These are phyloP conservation scores for Fusarium floridanum DNA, from an alignment of 2,329 filamentous ascomycete genomes.

Conservation along the genomic window DNA sequence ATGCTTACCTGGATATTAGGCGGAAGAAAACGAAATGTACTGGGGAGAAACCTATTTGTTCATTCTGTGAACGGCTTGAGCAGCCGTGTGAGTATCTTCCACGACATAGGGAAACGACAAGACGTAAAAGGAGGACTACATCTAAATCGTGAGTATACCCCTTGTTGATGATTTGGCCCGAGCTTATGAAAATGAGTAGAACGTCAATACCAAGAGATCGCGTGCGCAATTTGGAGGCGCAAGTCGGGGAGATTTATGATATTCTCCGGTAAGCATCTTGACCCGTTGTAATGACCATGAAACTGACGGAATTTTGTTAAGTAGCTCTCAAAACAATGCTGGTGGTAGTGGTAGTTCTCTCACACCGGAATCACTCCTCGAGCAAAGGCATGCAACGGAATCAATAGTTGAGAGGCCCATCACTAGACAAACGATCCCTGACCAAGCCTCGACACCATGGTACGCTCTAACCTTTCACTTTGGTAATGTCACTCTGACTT, in stretches of 20 bases:
- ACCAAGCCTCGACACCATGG: background rate
- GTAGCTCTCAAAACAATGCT: constrained; percentile 4
- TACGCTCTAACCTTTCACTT: background rate
- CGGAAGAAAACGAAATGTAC: constrained; percentile 43
- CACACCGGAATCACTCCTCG: constrained; percentile 18
- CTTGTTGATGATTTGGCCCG: background rate
- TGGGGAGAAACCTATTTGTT: constrained; percentile 35
- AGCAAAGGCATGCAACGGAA: background rate
- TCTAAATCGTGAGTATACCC: constrained; percentile 21
- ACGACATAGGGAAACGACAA: constrained; percentile 23
- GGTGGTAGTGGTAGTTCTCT: constrained; percentile 21
- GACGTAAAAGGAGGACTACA: constrained; percentile 13
- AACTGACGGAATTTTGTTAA: background rate
- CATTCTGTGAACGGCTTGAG: constrained; percentile 36
- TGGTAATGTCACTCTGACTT: background rate
- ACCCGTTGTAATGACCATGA: background rate
- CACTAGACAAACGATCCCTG: constrained; percentile 1
- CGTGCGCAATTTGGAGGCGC: constrained; percentile 4
- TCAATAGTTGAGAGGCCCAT: constrained; percentile 4
- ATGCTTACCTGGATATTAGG: constrained; percentile 6
- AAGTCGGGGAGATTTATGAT: constrained; percentile 20
- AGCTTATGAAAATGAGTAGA: background rate
- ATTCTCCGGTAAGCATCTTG: constrained; percentile 8
- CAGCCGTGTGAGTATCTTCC: constrained; percentile 36
- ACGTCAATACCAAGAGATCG: constrained; percentile 3